These are phyloP conservation scores for Alloteropsis angusta DNA, from an alignment of 202 grass and related monocot species.

Conservation along the genomic window DNA sequence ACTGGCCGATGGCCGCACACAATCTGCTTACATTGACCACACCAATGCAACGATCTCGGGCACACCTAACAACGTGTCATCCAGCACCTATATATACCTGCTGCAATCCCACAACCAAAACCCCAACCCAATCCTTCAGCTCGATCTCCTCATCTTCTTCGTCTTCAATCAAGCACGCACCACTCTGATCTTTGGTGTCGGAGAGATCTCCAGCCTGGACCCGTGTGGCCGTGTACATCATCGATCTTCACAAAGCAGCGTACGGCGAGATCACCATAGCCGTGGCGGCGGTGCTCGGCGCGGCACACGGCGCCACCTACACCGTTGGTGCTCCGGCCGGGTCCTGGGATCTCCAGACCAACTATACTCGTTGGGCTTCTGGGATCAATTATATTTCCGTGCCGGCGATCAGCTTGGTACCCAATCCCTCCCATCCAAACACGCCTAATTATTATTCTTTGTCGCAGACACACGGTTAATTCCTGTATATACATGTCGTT, in stretches of 20 bases:
- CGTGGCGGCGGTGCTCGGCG: neutral
- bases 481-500: too few species aligned
- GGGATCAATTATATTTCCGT: conserved; percentile 13
- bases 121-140: neutral
- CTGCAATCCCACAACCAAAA: neutral
- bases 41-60: too few species aligned
- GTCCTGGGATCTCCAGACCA: conserved; percentile 35
- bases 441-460: too few species aligned
- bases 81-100: neutral
- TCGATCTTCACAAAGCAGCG: too few species aligned
- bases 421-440: too few species aligned
- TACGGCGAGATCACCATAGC: neutral
- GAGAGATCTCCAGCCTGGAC: too few species aligned
- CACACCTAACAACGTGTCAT: neutral
- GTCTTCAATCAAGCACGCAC: neutral
- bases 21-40: too few species aligned
- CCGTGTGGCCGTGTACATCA: too few species aligned
- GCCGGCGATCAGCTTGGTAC: conserved; percentile 30
- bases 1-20: too few species aligned
- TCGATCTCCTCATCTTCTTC: neutral
- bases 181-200: too few species aligned
- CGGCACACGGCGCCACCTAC: conserved; percentile 34
- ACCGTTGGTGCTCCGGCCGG: conserved; percentile 34
- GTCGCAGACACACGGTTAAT: too few species aligned
- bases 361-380: conserved; percentile 41